Percentiles rank a stretch among this genome's conserved stretches.
These are phyloP conservation scores for Rhizopus stolonifer DNA, from an alignment of 371 early-diverging fungal species.

Conservation along the genomic window DNA sequence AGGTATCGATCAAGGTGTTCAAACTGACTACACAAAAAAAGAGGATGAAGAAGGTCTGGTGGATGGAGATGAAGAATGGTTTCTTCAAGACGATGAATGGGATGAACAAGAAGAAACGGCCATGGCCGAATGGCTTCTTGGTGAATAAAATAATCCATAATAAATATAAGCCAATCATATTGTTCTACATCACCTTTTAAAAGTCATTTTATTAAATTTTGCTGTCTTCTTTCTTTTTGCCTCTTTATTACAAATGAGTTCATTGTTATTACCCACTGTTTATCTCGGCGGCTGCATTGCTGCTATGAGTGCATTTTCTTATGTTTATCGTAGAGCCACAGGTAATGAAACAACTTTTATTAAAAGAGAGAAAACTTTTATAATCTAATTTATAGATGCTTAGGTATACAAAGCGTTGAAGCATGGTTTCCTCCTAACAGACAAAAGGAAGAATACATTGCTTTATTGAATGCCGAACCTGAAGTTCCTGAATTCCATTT, in stretches of 20 bases:
- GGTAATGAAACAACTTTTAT: constrained; percentile 21
- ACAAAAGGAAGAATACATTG: constrained; percentile 71
- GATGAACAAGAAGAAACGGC: constrained; percentile 40
- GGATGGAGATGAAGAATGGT: constrained; percentile 52
- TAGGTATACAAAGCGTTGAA: constrained; percentile 47
- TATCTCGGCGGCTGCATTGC: constrained; percentile 65
- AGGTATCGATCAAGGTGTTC: constrained; percentile 26
- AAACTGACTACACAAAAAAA: constrained; percentile 16
- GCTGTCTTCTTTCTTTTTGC: background rate
- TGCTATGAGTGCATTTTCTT: constrained; percentile 63
- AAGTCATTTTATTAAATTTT: background rate
- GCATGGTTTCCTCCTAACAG: constrained; percentile 74
- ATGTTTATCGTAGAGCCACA: constrained; percentile 48
- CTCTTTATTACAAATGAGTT: constrained; percentile 26
- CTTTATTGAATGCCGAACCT: constrained; percentile 63
- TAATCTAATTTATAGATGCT: background rate
- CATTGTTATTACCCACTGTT: constrained; percentile 52
- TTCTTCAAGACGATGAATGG: constrained; percentile 44
- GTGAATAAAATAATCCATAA: constrained; percentile 18
- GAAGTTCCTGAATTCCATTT: constrained; percentile 64
- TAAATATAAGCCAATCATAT: constrained; percentile 23
- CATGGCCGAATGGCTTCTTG: constrained; percentile 46
- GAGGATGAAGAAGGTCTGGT: constrained; percentile 33
- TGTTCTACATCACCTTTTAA: constrained; percentile 22
- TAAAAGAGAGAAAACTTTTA: background rate